Conservation (phyloP, 495 filamentous ascomycete species). For the Aspergillus affinis region DNA sequence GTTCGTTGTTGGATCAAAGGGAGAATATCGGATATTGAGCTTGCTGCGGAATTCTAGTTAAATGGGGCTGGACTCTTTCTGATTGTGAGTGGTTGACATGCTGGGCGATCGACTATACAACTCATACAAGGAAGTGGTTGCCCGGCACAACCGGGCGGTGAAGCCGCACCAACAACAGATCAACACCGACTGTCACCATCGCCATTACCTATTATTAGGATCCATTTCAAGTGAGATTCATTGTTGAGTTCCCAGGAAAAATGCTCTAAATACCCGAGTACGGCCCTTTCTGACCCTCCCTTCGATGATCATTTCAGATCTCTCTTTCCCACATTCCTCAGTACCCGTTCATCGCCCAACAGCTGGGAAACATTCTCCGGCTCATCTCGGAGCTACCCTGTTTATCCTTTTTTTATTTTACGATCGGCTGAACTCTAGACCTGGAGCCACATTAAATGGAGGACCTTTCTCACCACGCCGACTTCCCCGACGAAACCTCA, state of each 20-base stretch:
- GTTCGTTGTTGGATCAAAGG: background rate
- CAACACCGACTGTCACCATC: background rate
- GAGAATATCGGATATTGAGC: no score
- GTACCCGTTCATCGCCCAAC: background rate
- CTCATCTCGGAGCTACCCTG: background rate
- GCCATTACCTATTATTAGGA: background rate
- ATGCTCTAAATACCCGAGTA: background rate
- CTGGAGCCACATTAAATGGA: background rate
- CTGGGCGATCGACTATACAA: background rate
- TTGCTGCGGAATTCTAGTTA: no score
- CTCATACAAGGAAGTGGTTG: constrained; percentile 2
- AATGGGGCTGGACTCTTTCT: background rate
- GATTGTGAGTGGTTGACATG: background rate
- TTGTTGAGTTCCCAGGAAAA: background rate
- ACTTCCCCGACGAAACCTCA: background rate
- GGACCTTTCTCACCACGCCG: background rate
- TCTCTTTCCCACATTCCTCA: constrained; percentile 4
- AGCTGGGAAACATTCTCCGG: constrained; percentile 3
- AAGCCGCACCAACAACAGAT: background rate
- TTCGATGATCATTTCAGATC: background rate
- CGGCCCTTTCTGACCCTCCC: background rate
- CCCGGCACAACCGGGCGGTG: constrained; percentile 12
- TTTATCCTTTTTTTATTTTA: background rate
- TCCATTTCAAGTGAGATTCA: background rate
- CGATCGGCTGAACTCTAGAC: background rate